These are phyloP conservation scores for Cryomyces antarcticus DNA, from an alignment of 495 filamentous ascomycete species.

Conservation along the genomic window DNA sequence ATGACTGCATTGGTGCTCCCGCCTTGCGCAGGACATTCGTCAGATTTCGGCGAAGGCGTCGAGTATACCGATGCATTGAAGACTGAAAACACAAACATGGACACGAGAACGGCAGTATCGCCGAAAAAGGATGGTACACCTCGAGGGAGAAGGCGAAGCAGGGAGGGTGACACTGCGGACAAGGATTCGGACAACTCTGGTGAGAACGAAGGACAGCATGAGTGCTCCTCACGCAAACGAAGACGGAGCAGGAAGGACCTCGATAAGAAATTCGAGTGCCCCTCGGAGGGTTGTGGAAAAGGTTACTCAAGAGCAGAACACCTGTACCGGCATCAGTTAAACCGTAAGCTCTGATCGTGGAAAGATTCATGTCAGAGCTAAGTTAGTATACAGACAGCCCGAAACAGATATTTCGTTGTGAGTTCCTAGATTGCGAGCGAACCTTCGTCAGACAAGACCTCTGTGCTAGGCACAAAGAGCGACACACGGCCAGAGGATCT, in stretches of 20 bases:
- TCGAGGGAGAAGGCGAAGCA: too few species aligned
- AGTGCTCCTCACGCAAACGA: not conserved
- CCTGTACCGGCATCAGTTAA: slow-evolving; percentile 89
- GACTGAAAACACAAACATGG: too few species aligned
- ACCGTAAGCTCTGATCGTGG: slow-evolving; percentile 38
- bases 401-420: slow-evolving; percentile 90
- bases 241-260: slow-evolving; percentile 26
- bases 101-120: too few species aligned
- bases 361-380: not conserved
- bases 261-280: slow-evolving; percentile 91
- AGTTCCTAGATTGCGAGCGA: slow-evolving; percentile 77
- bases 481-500: slow-evolving; percentile 89
- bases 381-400: slow-evolving; percentile 35
- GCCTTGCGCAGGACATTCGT: too few species aligned
- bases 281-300: slow-evolving; percentile 76
- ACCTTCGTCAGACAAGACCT: slow-evolving; percentile 90
- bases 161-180: too few species aligned
- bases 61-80: too few species aligned
- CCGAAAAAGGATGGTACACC: too few species aligned
- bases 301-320: slow-evolving; percentile 94
- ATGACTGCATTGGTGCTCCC: too few species aligned
- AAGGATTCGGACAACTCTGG: not conserved
- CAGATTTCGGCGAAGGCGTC: too few species aligned
- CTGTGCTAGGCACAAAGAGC: slow-evolving; percentile 79
- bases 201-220: not conserved